Base-by-base conservation (phyloP, 352 stramenopile genomes). In the Pythium chondricola region DNA sequence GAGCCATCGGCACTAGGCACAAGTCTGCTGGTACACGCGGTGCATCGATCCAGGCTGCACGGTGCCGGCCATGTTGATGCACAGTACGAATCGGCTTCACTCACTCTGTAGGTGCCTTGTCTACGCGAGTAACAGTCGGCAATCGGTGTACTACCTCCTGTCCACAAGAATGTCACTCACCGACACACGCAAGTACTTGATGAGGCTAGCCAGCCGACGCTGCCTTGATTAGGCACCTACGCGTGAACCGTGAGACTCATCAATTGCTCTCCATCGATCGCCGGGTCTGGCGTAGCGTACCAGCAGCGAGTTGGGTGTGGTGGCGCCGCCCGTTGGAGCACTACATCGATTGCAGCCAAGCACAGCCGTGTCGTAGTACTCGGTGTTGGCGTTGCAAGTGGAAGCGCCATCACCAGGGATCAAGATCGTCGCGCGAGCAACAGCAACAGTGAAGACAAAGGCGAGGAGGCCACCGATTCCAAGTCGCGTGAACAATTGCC, bases 61-160 rank as follows among this genome's bases (percentile, higher is more conserved):
- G 79, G 74, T 3, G 61, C 71, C 8, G 79, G 79, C 79, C 79
- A 90, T 9, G 66, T 81, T 8, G 75, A 69, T 20, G 69, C 63
- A 27, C 79, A 90, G 0, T 31, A 46, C 7, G 59, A 55, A 24
- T 81, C 61, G 0, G 61, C 50, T 33, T 68, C 52, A 21, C 42
- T 24, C 16, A 57, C 33, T 16, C 31, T 38, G 27, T 56, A 57
- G 4, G 54, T 33, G 2, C 13, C 29, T 8, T 13, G 29, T 33
- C 29, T 8, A 33, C 29, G 13, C 29, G 13, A 8, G 29, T 13
- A 33, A n/a, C 11, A 21, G 29, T 33, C 7, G 10, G 24, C 33
- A n/a, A 24, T 2, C 11, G 5, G 10, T 24, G 7, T 13, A 22
- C 13, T 7, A 7, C 29, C 13, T 7, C 20, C 22, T 11, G 21